Evolutionary conservation across 805 yeast species (phyloP).

Genomic region (Wickerhamiella musiphila): DNA sequence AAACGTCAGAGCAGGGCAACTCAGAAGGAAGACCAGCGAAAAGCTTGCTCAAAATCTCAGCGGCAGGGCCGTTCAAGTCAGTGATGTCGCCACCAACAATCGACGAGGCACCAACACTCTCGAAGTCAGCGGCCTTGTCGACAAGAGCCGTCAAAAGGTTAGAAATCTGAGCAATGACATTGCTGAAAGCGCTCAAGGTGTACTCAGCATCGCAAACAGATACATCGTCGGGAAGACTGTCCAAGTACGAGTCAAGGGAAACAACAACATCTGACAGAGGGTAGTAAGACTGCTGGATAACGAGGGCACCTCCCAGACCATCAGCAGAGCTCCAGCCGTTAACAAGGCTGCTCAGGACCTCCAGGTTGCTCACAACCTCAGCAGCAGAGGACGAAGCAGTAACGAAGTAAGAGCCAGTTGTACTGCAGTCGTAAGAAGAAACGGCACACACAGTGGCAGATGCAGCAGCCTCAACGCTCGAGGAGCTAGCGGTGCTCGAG

Average conservation of each 20-base stretch:
- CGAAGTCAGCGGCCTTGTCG: conserved; percentile 15
- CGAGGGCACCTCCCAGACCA: conserved; percentile 11
- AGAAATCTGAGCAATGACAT: no score
- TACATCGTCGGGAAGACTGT: conserved; percentile 4
- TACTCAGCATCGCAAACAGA: neutral
- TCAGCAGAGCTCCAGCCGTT: conserved; percentile 5
- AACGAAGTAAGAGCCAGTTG: no score
- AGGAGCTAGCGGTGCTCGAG: conserved; percentile 4
- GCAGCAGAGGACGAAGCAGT: neutral
- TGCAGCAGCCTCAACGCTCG: no score
- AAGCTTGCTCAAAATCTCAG: conserved; percentile 9
- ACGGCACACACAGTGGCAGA: no score
- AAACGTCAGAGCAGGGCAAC: conserved; percentile 4
- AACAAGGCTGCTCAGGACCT: conserved; percentile 3
- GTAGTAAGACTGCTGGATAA: conserved; percentile 8
- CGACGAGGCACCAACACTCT: conserved; percentile 10
- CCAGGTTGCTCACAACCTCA: neutral
- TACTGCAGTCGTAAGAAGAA: no score
- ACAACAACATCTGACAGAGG: neutral
- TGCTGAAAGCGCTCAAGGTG: neutral
- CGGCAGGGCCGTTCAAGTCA: conserved; percentile 12
- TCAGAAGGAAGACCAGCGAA: conserved; percentile 6
- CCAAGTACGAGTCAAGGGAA: conserved; percentile 4
- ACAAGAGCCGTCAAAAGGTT: conserved; percentile 14
- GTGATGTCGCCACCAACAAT: conserved; percentile 15